A percentile compares a stretch with the other conserved stretches of the same genome.
These are phyloP conservation scores for Kurtzmaniella natalensis DNA, from an alignment of 1,139 yeast species.

Conservation along the genomic window DNA sequence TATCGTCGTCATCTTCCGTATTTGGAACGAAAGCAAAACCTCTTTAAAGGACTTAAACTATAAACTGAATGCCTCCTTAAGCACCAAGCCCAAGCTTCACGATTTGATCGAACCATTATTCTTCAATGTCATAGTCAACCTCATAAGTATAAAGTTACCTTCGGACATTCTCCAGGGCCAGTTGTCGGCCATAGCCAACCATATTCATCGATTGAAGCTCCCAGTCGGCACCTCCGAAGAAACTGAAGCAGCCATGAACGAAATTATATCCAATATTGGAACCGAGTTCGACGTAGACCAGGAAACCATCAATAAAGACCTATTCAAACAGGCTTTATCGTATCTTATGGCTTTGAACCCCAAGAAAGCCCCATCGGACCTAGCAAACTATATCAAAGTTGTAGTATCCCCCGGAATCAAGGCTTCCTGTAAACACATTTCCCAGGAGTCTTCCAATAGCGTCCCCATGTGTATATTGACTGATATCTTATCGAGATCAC, in stretches of 20 bases:
- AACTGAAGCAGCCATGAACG: neutral
- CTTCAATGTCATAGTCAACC: conserved; percentile 5
- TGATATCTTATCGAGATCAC: conserved; percentile 35
- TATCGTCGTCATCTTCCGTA: conserved; percentile 24
- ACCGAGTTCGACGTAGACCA: neutral
- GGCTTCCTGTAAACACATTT: conserved; percentile 25
- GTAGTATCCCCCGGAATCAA: conserved; percentile 19
- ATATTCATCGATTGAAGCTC: neutral
- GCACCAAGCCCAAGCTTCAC: conserved; percentile 3
- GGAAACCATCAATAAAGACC: neutral
- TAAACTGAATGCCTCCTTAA: neutral
- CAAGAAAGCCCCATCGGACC: neutral
- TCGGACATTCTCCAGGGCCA: neutral
- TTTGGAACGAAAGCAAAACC: conserved; percentile 7
- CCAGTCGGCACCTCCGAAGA: neutral
- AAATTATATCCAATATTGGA: neutral
- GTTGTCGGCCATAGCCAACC: neutral
- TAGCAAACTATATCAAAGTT: neutral
- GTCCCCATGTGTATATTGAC: conserved; percentile 34
- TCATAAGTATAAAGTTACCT: neutral
- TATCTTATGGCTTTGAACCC: neutral
- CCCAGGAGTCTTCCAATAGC: conserved; percentile 20
- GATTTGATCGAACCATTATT: conserved; percentile 7
- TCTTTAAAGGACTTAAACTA: neutral
- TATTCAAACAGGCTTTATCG: neutral